Evolutionary conservation across 2,329 filamentous ascomycete species (phyloP), one percentile per base, ranked within the genome.

Genomic region (Amesomyces nigricolor): DNA sequence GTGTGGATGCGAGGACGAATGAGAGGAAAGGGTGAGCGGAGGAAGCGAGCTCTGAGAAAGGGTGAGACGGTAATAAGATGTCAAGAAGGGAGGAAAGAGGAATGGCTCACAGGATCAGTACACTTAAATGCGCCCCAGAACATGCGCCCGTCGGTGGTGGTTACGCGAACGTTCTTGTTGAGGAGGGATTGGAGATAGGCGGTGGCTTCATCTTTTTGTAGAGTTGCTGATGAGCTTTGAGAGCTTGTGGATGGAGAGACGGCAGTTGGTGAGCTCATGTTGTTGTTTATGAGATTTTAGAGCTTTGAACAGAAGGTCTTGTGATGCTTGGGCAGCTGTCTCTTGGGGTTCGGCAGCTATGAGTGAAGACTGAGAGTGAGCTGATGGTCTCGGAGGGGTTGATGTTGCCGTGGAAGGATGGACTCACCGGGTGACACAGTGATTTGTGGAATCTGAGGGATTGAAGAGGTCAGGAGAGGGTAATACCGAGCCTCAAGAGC

Each of bases 111-210:
- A 57, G 87, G 84, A 75, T 99, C 94, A 30, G 91, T 96, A 75
- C 94, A 99, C 72, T 95, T 96, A 73, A 99, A 88, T 61, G 85
- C 80, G 17, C 94, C 94, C 53, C 91, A 83, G 71, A 97, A 99
- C 70, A 96, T 85, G 58, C 94, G 88, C 14, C 82, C 83, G 68
- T 97, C 92, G 4, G 84, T 88, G 13, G 87, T 89, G 64, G 88
- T 82, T 53, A 97, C 75, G 56, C 91, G 86, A 35, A 97, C 74
- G 39, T 83, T 88, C 69, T 89, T 89, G 70, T 88, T 88, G 51
- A 95, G 76, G 49, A 95, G 81, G 22, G 85, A 82, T 35, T 72
- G 70, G 29, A 89, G 76, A 65, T 81, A 88, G 43, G 70, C 66
- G 54, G 74, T 73, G 17, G 82, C 79, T 64, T 80, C 75, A 42